Percentiles rank a stretch among this genome's conserved stretches.
Evolutionary conservation across 768 basidiomycete genomes (phyloP).

Genomic region (Mycena chlorophos): DNA sequence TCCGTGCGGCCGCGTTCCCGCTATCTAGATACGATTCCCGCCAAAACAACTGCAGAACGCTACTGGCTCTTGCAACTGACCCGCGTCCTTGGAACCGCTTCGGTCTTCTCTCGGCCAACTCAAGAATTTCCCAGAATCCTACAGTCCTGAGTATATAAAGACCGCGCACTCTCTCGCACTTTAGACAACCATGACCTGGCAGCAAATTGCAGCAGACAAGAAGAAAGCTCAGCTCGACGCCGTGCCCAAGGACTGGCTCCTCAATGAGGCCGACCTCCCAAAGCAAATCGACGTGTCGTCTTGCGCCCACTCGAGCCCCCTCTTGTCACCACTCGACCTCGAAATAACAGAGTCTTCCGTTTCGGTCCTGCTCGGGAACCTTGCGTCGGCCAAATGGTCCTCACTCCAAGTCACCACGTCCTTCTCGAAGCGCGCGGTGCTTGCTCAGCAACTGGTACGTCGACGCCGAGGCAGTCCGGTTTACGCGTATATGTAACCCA

Average conservation of each 20-base stretch:
- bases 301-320: constrained; percentile 55
- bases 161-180: not conserved
- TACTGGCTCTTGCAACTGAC: no score
- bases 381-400: constrained; percentile 58
- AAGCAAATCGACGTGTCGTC: constrained; percentile 51
- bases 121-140: not conserved
- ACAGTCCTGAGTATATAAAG: not conserved
- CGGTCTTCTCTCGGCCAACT: not conserved
- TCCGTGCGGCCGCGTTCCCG: no score
- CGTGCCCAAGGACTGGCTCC: constrained; percentile 68
- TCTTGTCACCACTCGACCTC: constrained; percentile 55
- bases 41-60: no score
- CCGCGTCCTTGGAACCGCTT: no score
- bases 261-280: constrained; percentile 48
- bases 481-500: not conserved
- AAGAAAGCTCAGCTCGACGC: constrained; percentile 49
- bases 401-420: constrained; percentile 70
- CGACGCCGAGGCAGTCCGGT: not conserved
- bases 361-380: constrained; percentile 48
- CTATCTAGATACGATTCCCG: no score
- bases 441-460: constrained; percentile 76
- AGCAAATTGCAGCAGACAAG: constrained; percentile 54
- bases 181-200: constrained; percentile 40
- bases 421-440: constrained; percentile 73
- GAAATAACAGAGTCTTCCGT: constrained; percentile 48